Evolutionary conservation across 306 rosid species (phyloP).

Genomic region (Corylus americana): DNA sequence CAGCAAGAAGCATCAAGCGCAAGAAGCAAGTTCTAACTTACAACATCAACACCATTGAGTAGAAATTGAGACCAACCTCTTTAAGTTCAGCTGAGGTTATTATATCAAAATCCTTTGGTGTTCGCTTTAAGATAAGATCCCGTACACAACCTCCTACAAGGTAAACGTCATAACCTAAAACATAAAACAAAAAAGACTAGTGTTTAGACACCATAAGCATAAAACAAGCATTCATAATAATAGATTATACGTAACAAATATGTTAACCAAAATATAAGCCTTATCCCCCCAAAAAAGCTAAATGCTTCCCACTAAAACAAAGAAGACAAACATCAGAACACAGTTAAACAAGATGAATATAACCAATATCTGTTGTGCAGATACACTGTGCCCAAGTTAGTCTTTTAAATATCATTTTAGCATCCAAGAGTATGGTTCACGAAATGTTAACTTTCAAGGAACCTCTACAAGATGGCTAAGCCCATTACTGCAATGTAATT

Average conservation of each 20-base stretch:
- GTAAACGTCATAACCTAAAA: conserved; percentile 52
- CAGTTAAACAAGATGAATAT: not conserved
- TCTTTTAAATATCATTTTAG: not conserved
- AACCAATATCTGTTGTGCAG: not conserved
- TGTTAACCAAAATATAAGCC: not conserved
- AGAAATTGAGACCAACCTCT: conserved; percentile 57
- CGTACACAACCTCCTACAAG: conserved; percentile 62
- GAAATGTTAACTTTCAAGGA: not conserved
- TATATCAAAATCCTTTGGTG: conserved; percentile 56
- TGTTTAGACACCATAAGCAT: conserved; percentile 7
- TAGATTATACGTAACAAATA: not conserved
- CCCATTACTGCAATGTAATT: not conserved
- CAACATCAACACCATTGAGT: not conserved
- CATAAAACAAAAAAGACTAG: not conserved
- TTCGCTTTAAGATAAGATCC: conserved; percentile 50
- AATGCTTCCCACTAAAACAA: not conserved
- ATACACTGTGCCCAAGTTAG: not conserved
- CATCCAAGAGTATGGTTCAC: not conserved
- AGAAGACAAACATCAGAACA: not conserved
- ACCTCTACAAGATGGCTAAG: not conserved
- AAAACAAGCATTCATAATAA: conserved; percentile 5
- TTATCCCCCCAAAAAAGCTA: not conserved
- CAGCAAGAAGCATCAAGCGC: not conserved
- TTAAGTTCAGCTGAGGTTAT: conserved; percentile 77
- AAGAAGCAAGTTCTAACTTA: not conserved